Evolutionary conservation across 2,329 filamentous ascomycete genomes (phyloP).

Genomic region (Neofusicoccum cordaticola): DNA sequence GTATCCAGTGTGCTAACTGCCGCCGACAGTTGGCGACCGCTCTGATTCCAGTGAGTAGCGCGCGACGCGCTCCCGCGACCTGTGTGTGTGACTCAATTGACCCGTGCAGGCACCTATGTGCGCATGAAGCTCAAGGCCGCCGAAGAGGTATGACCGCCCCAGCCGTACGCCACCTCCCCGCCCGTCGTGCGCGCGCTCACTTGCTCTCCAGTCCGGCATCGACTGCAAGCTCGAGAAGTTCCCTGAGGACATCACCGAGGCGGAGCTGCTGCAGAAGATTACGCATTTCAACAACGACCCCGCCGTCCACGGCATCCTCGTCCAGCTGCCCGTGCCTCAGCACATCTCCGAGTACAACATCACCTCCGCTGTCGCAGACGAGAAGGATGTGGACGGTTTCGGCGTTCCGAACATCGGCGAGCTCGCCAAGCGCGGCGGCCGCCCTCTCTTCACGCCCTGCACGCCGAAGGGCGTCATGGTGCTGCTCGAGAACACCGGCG

Average conservation of each 20-base stretch:
- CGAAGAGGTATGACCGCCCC: slow-evolving; percentile 62
- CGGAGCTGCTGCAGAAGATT: slow-evolving; percentile 82
- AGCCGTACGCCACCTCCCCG: not conserved
- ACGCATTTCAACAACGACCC: slow-evolving; percentile 81
- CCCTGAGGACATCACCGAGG: slow-evolving; percentile 74
- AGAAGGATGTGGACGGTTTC: slow-evolving; percentile 98
- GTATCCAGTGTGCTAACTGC: slow-evolving; percentile 11
- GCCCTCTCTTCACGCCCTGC: slow-evolving; percentile 87
- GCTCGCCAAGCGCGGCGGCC: slow-evolving; percentile 89
- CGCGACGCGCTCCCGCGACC: not conserved
- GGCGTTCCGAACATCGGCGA: slow-evolving; percentile 93
- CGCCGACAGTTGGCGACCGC: slow-evolving; percentile 73
- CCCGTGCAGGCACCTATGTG: slow-evolving; percentile 79
- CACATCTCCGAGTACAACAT: slow-evolving; percentile 87
- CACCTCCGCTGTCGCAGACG: slow-evolving; percentile 84
- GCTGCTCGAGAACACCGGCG: slow-evolving; percentile 76
- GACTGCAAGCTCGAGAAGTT: slow-evolving; percentile 82
- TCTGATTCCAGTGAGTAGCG: slow-evolving; percentile 77
- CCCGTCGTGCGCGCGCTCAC: slow-evolving; percentile 4
- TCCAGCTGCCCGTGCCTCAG: slow-evolving; percentile 85
- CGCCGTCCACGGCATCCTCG: slow-evolving; percentile 83
- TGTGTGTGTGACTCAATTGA: slow-evolving; percentile 26
- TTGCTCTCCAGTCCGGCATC: slow-evolving; percentile 71
- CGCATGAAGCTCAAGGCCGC: slow-evolving; percentile 99
- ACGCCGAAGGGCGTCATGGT: slow-evolving; percentile 98